A percentile compares a stretch with the other conserved stretches of the same genome.
phyloP scores from a whole-genome alignment of 2,329 filamentous ascomycete species.

The Nothophoma quercina region DNA sequence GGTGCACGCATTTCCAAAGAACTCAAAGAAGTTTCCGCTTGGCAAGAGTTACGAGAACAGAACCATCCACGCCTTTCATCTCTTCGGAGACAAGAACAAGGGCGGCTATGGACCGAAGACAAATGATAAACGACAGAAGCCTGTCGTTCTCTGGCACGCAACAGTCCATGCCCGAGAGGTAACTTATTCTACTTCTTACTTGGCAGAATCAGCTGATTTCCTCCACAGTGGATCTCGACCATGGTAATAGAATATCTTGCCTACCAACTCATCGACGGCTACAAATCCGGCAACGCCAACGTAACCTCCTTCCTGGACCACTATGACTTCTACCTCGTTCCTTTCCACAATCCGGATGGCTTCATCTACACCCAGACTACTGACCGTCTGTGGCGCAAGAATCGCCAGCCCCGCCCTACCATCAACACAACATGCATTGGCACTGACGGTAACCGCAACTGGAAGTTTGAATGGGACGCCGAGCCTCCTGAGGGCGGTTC shows the following conservation, averaged over 20 bases:
- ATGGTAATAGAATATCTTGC: constrained; percentile 43
- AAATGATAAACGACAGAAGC: constrained; percentile 27
- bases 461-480: constrained; percentile 43
- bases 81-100: constrained; percentile 34
- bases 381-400: constrained; percentile 48
- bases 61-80: constrained; percentile 38
- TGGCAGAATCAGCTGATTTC: neutral
- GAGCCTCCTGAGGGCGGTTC: constrained; percentile 36
- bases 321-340: constrained; percentile 45
- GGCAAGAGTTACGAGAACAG: constrained; percentile 42
- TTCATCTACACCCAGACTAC: constrained; percentile 46
- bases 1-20: constrained; percentile 34
- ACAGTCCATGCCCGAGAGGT: constrained; percentile 46
- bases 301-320: constrained; percentile 40
- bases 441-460: constrained; percentile 48
- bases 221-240: constrained; percentile 17
- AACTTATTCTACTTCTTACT: constrained; percentile 38
- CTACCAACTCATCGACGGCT: constrained; percentile 39
- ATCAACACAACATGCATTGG: constrained; percentile 38
- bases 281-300: constrained; percentile 32
- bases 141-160: constrained; percentile 44
- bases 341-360: constrained; percentile 44
- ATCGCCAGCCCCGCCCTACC: constrained; percentile 41
- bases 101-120: constrained; percentile 13
- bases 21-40: constrained; percentile 37